Evolutionary conservation across 23 red algal genomes (phyloP).

Genomic region (Gracilariopsis chorda): DNA sequence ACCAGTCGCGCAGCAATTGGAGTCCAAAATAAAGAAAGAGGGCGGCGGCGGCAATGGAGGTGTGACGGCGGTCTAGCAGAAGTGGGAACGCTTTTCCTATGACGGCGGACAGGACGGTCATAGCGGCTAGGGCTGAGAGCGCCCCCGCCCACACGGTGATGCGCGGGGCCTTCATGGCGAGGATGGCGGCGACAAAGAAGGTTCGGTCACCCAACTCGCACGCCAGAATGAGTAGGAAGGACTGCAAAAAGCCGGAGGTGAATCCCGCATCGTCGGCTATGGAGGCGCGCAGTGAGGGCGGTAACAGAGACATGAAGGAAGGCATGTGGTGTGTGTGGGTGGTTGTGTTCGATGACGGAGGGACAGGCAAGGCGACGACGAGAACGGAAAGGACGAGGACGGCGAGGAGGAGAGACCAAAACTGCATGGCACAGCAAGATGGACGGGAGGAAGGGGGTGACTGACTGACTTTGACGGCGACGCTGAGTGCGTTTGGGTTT

Average conservation of each 20-base stretch:
- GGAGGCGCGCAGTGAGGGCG: neutral
- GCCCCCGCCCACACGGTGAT: constrained; percentile 75
- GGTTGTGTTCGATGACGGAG: neutral
- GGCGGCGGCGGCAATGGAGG: constrained; percentile 81
- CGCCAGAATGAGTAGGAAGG: constrained; percentile 85
- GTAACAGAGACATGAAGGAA: constrained; percentile 1
- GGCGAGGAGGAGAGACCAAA: neutral
- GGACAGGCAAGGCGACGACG: neutral
- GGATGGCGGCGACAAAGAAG: constrained; percentile 95
- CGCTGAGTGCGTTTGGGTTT: too few relatives aligned
- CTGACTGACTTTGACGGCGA: too few relatives aligned
- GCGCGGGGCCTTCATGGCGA: constrained; percentile 88
- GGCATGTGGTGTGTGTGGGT: neutral
- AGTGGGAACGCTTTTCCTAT: constrained; percentile 91
- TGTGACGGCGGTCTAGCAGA: constrained; percentile 77
- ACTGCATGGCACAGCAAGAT: neutral
- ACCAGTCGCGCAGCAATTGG: constrained; percentile 86
- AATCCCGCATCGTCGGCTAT: constrained; percentile 45
- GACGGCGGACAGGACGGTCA: constrained; percentile 93
- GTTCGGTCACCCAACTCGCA: constrained; percentile 94
- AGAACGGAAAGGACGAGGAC: neutral
- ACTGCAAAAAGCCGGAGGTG: constrained; percentile 57
- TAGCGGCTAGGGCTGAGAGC: constrained; percentile 70
- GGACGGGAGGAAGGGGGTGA: neutral
- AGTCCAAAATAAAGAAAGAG: constrained; percentile 96